A percentile compares a stretch with the other conserved stretches of the same genome.
These are phyloP conservation scores for Stipa capillata DNA, from an alignment of 176 grass and related monocot species.

Conservation along the genomic window DNA sequence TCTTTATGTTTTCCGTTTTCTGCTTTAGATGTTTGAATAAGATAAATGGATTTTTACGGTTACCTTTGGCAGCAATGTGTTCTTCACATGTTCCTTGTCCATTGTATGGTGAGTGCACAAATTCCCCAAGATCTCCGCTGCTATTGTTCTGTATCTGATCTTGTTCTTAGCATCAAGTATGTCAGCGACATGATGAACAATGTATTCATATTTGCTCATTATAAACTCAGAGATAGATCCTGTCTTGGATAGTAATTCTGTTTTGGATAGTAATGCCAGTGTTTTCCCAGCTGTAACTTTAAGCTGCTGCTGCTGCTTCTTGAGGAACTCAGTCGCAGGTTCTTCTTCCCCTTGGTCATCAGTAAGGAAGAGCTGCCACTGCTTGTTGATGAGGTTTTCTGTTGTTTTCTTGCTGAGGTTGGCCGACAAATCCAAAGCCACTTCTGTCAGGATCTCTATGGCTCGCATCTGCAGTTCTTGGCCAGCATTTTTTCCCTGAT, in stretches of 20 bases:
- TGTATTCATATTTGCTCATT: background rate
- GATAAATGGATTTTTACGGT: background rate
- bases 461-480: background rate
- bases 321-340: too few species aligned
- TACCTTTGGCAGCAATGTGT: background rate
- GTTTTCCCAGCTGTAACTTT: background rate
- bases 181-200: background rate
- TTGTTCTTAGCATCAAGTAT: background rate
- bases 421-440: background rate
- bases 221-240: background rate
- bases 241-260: background rate
- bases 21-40: background rate
- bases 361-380: background rate
- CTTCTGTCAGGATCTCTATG: background rate
- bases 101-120: background rate
- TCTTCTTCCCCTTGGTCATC: background rate
- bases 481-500: background rate
- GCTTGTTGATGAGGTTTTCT: background rate
- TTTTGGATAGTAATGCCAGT: background rate
- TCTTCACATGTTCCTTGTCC: background rate
- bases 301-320: too few species aligned
- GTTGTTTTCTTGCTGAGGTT: background rate
- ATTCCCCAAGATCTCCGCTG: background rate
- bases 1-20: background rate
- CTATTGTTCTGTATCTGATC: background rate